Evolutionary conservation across 176 grass and related monocot genomes (phyloP).

Genomic region (Hordeum marinum): DNA sequence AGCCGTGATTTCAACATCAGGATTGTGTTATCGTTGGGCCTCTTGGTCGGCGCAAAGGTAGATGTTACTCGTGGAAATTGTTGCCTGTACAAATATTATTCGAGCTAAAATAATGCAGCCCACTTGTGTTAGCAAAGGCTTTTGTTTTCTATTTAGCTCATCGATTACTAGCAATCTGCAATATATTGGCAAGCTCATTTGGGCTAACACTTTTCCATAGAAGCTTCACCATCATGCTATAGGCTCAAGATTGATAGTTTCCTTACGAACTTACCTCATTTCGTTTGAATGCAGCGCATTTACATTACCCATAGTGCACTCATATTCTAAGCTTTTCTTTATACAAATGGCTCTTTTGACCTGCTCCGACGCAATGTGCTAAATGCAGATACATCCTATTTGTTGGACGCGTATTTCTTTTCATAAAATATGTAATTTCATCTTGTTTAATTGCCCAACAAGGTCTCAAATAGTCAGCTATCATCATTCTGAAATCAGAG

Average conservation of each 20-base stretch:
- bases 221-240: slow-evolving; percentile 4
- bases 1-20: slow-evolving; percentile 81
- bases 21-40: slow-evolving; percentile 57
- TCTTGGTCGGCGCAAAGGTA: slow-evolving; percentile 96
- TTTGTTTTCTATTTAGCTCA: neutral
- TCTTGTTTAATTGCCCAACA: neutral
- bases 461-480: neutral
- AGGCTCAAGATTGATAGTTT: slow-evolving; percentile 3
- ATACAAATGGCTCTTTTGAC: neutral
- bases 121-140: neutral
- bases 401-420: neutral
- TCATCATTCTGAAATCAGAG: neutral
- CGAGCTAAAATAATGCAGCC: neutral
- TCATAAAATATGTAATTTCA: neutral
- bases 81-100: neutral
- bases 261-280: neutral
- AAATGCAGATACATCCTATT: neutral
- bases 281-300: neutral
- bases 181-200: neutral
- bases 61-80: neutral
- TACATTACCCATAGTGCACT: neutral
- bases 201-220: neutral
- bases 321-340: neutral
- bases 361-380: neutral
- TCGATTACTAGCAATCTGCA: neutral